These are phyloP conservation scores for Begonia masoniana DNA, from an alignment of 306 rosid species.

Conservation along the genomic window DNA sequence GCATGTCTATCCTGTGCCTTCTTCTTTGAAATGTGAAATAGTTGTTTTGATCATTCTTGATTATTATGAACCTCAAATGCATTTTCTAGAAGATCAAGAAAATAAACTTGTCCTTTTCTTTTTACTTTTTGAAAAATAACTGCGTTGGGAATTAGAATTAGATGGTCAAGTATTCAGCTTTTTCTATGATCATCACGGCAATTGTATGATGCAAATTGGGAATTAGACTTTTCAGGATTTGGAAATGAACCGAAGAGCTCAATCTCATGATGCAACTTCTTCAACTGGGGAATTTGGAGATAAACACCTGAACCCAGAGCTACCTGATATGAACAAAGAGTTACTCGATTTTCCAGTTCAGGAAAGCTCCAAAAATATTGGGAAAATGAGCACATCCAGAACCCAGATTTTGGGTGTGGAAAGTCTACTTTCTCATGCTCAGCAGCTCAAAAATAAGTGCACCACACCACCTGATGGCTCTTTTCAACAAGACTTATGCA, in stretches of 20 bases:
- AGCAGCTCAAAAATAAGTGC: conserved; percentile 28
- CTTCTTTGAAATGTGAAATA: no score
- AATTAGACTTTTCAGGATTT: conserved; percentile 36
- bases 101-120: no score
- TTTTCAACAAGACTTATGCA: conserved; percentile 41
- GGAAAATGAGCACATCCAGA: conserved; percentile 65
- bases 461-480: conserved; percentile 13
- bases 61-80: no score
- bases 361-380: conserved; percentile 31
- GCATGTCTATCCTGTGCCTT: no score
- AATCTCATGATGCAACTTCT: conserved; percentile 18
- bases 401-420: conserved; percentile 70
- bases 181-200: no score
- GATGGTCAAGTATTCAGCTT: no score
- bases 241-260: conserved; percentile 28
- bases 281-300: conserved; percentile 26
- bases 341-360: conserved; percentile 30
- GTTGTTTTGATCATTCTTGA: no score
- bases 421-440: conserved; percentile 48
- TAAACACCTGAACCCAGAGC: not conserved
- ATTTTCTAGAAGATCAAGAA: no score
- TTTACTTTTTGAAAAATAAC: no score
- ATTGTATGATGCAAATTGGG: conserved; percentile 12
- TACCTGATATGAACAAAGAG: conserved; percentile 4
- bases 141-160: no score